Evolutionary conservation across 1,139 yeast genomes (phyloP), one percentile per base, ranked within the genome.

Genomic region (Lodderomyces parapsilosis): DNA sequence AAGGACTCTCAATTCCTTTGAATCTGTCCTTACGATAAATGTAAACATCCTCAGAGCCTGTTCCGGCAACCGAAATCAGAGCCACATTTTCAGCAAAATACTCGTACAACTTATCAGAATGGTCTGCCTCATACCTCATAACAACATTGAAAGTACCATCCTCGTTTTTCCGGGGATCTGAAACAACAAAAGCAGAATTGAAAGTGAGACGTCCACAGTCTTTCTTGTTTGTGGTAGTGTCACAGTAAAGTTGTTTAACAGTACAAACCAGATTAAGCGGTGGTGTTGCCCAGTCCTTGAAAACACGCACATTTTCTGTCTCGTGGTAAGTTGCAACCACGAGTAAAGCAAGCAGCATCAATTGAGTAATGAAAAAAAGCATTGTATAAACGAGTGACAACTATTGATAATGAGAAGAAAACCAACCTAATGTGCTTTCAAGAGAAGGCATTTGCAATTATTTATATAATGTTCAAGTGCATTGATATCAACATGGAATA

Each of bases 161-260:
- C 18, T 14, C 31, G 31, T 43, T 42, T 33, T 44, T 44, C 22
- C 42, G 41, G 22, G 45, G 47, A 34, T 41, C 28, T 11, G 49
- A 44, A 28, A 46, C 44, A 25, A 40, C 44, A 24, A 46, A 46
- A 25, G 43, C 49, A 19, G 49, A 44, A 15, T 46, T 39, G 19
- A 45, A 39, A 36, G 28, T 43, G 11, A 31, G n/a, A 8, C 17
- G 33, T 14, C 40, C 38, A 33, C 20, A 28, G 13, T 35, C 42
- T 35, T 38, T 35, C 30, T 11, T 8, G 9, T 23, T 20, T 11
- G 17, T 9, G 6, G 18, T 3, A 17, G 25, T n/a, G 22, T 28
- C 44, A 20, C 18, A 13, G 24, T 42, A 42, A 13, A 42, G 17
- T 28, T 33, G 15, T 15, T 20, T n/a, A 8, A 38, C 8, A n/a